Base-by-base conservation (phyloP, 2,329 filamentous ascomycete genomes). In the Davidsoniella neocaledoniae region DNA sequence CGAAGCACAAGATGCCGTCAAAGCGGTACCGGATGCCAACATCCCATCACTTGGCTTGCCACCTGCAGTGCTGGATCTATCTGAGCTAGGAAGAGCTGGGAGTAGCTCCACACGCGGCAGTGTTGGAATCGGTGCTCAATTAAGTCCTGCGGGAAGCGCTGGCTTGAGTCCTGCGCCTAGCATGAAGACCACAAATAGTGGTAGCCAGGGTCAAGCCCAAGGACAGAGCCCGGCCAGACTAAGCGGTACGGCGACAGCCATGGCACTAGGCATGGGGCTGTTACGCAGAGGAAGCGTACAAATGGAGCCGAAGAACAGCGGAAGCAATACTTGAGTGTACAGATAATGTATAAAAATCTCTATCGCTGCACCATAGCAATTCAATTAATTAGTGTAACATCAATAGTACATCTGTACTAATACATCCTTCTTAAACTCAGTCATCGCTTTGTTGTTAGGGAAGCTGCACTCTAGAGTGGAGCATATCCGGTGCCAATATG, bases 1-100 rank as follows among this genome's bases (percentile, higher is more conserved):
- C 16, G 57, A 56, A 40, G 56, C 49, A 36, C 53, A 33, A 16
- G 54, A 39, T 10, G 47, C 36, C 9, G 61, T 67, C 23, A 66
- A 65, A 23, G 60, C 62, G 33, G 65, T 78, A 14, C 67, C 73
- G 1, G 77, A 81, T 56, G 68, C 69, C 16, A 73, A 68, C 56
- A 81, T 81, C 21, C 77, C 78, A 0, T 64, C 66, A 2, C 60
- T 81, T 19, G 76, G 76, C 2, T 57, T 81, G 54, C 75, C 75
- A 40, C 76, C 75, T 1, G 71, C 70, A 2, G 63, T 79, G 37
- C 63, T 77, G 52, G 66, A 61, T 49, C 21, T 53, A 6, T 44
- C 48, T 3, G 48, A 49, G 5, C 26, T 49, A 14, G 40, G 29
- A 9, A 33, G 40, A 7, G n/a, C 26, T 4, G 17, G 14, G 4